A percentile compares a stretch with the other conserved stretches of the same genome.
Evolutionary conservation across 1,284 basidiomycete species (phyloP).

Genomic region (Veloboletus limbatus): DNA sequence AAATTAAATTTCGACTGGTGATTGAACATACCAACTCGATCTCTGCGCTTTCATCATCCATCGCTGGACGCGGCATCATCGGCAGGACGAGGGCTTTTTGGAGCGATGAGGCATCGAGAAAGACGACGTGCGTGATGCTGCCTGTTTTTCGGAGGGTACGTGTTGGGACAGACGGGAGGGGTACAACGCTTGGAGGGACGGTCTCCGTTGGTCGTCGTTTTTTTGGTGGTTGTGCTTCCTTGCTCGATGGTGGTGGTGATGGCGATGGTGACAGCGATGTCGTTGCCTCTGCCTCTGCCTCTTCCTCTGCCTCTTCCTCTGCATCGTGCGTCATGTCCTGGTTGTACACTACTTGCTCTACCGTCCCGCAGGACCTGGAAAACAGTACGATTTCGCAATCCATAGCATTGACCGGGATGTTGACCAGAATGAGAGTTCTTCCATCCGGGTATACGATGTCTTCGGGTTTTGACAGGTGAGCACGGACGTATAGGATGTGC

Average conservation of each 20-base stretch:
- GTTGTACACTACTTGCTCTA: constrained; percentile 68
- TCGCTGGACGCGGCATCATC: constrained; percentile 41
- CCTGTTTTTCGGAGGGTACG: constrained; percentile 64
- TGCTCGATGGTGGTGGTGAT: constrained; percentile 9
- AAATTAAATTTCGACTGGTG: rapidly evolving
- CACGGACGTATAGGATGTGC: constrained; percentile 62
- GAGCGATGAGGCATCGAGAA: constrained; percentile 73
- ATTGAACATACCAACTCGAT: constrained; percentile 19
- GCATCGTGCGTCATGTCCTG: constrained; percentile 31
- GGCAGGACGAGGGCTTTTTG: constrained; percentile 55
- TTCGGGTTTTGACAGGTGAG: constrained; percentile 49
- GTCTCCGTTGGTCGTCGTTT: constrained; percentile 40
- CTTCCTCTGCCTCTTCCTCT: constrained; percentile 25
- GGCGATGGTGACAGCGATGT: too few relatives aligned
- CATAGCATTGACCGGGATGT: constrained; percentile 82
- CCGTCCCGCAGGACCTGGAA: constrained; percentile 71
- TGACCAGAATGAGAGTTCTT: constrained; percentile 82
- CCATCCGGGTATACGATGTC: constrained; percentile 51
- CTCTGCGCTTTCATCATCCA: constrained; percentile 32
- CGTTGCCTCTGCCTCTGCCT: constrained; percentile 12
- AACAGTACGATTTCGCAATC: constrained; percentile 71
- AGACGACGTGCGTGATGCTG: constrained; percentile 70
- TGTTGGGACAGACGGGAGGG: constrained; percentile 53
- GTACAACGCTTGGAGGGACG: constrained; percentile 46
- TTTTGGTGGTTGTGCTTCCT: constrained; percentile 34